phyloP scores from a whole-genome alignment of 2,329 filamentous ascomycete genomes.

The Huntiella decipiens region DNA sequence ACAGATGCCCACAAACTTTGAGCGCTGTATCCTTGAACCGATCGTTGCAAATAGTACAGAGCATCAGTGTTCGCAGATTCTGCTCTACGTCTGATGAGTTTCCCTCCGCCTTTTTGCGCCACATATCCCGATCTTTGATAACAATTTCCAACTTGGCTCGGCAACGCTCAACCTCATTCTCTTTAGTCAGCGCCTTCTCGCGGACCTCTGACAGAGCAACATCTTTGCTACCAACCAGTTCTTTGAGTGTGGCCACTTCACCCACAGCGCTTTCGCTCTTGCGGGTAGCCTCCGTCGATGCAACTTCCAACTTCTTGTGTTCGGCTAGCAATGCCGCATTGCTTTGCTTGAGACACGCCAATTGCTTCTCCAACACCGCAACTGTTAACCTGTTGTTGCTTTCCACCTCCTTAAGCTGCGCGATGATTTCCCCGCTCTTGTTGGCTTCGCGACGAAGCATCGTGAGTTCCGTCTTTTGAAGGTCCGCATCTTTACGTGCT shows the following conservation, averaged over 20 bases:
- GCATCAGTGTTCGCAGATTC: constrained; percentile 44
- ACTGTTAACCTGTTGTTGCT: constrained; percentile 55
- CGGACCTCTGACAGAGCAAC: constrained; percentile 30
- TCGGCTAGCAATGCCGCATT: constrained; percentile 53
- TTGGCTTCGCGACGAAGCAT: constrained; percentile 63
- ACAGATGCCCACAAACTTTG: constrained; percentile 86
- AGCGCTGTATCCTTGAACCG: constrained; percentile 89
- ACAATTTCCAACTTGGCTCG: constrained; percentile 59
- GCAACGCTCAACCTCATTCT: constrained; percentile 62
- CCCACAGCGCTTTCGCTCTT: constrained; percentile 52
- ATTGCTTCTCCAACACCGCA: constrained; percentile 76
- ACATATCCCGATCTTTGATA: constrained; percentile 66
- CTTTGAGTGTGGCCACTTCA: constrained; percentile 61
- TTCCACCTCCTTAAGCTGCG: constrained; percentile 82
- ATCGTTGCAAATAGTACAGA: constrained; percentile 81
- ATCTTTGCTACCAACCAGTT: constrained; percentile 59
- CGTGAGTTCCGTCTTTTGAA: constrained; percentile 61
- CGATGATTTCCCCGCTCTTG: constrained; percentile 84
- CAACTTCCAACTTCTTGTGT: constrained; percentile 55
- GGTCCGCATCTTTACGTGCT: constrained; percentile 83
- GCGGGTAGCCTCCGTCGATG: constrained; percentile 49
- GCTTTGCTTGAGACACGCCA: constrained; percentile 63
- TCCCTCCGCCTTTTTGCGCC: constrained; percentile 65
- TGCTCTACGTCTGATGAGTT: constrained; percentile 71
- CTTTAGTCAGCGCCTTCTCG: constrained; percentile 41